Base-by-base conservation (phyloP, 345 rosid genomes). In the Boechera divaricarpa region DNA sequence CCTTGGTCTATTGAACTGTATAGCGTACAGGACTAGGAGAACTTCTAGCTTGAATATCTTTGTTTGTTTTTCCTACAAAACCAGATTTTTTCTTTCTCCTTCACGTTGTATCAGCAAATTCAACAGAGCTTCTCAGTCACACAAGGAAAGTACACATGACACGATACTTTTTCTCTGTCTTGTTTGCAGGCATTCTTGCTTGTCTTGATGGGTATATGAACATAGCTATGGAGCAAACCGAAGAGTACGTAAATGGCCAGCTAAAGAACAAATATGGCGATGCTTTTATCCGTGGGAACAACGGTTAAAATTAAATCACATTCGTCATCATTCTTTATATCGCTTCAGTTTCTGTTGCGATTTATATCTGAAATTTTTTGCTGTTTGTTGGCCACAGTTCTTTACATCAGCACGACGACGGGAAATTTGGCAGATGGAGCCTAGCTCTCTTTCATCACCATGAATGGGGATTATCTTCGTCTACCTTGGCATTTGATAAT, bases 191-290 rank as follows among this genome's bases (percentile, higher is more conserved):
- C 70, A 86, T 87, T 74, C 81, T 89, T 69, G 88, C 98, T 4
- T 90, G 97, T 77, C 85, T 95, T 24, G 99, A 94, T 82, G 98
- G 98, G 18, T 95, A 92, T 72, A 94, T 90, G 97, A 95, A 92
- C 70, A 91, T 95, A 60, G 99, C 98, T 3, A 95, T 95, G 99
- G 99, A 91, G 74, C 98, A 92, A 77, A 92, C 97, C 0, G 98
- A 95, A 53, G 98, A 95, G 79, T 89, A 95, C 12, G 44, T 90
- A 10, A 90, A 92, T 63, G 98, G 98, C 9, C 94, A 92, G 76
- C 80, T 90, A 63, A 90, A 90, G 75, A 89, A 92, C 36, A 92
- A 87, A 73, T 87, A 92, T n/a, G 98, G 94, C 0, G 98, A 92
- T 49, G 96, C 98, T 60, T 90, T 92, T 72, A 89, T 90, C 42